Evolutionary conservation across 371 early-diverging fungal species (phyloP).

Genomic region (Capillidium heterosporum): DNA sequence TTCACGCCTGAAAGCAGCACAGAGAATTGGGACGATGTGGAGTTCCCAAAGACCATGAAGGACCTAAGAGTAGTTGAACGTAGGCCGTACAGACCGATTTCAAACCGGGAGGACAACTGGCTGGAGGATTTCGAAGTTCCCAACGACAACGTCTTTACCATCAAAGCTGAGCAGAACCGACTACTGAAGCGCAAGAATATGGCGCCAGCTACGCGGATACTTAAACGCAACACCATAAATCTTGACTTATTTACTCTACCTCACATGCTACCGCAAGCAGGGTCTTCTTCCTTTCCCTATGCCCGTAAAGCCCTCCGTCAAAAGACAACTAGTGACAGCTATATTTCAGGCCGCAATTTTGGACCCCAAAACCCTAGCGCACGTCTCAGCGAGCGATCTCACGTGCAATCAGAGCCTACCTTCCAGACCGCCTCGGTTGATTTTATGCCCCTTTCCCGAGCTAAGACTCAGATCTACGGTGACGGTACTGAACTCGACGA

Average conservation of each 20-base stretch:
- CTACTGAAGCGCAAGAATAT: not conserved
- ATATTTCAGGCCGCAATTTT: not conserved
- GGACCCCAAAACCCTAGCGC: not conserved
- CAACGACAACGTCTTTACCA: slow-evolving; percentile 3
- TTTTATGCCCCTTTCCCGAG: not conserved
- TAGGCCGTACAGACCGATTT: not conserved
- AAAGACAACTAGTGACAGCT: not conserved
- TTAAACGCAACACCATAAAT: slow-evolving; percentile 1
- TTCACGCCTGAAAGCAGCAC: slow-evolving; percentile 2
- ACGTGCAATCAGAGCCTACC: not conserved
- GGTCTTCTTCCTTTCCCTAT: not conserved
- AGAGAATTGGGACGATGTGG: slow-evolving; percentile 1
- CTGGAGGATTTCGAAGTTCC: slow-evolving; percentile 3
- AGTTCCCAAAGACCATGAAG: not conserved
- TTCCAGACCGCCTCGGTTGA: not conserved
- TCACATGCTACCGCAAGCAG: not conserved
- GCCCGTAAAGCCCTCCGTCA: not conserved
- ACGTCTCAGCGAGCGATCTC: not conserved
- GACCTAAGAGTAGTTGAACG: not conserved
- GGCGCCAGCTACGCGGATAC: not conserved
- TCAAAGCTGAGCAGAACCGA: not conserved
- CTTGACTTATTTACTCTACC: slow-evolving; percentile 1
- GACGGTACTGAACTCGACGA: slow-evolving; percentile 5
- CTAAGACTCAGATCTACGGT: not conserved
- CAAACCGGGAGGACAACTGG: not conserved